A percentile compares a stretch with the other conserved stretches of the same genome.
Conservation (phyloP, 1,284 basidiomycete genomes). For the Malassezia sympodialis region DNA sequence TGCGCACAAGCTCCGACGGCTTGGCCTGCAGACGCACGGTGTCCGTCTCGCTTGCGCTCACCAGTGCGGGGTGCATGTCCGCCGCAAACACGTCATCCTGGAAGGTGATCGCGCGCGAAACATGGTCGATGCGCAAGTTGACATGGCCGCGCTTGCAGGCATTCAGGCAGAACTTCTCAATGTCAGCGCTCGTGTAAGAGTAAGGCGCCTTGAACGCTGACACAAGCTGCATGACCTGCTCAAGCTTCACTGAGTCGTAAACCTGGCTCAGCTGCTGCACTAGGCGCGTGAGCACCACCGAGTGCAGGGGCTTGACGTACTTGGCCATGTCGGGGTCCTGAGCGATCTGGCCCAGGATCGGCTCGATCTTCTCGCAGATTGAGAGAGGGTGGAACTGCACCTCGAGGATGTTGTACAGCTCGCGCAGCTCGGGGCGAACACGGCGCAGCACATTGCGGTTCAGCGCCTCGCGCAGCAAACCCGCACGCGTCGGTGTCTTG, state of each 20-base stretch:
- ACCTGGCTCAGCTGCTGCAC: conserved; percentile 88
- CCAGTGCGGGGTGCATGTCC: conserved; percentile 36
- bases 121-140: conserved; percentile 79
- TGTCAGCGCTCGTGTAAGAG: conserved; percentile 44
- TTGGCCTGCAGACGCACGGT: conserved; percentile 39
- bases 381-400: conserved; percentile 88
- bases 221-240: conserved; percentile 44
- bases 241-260: conserved; percentile 70
- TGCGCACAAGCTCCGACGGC: conserved; percentile 45
- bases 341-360: conserved; percentile 58
- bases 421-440: conserved; percentile 67
- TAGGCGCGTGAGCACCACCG: conserved; percentile 83
- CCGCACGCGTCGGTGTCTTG: conserved; percentile 74
- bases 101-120: conserved; percentile 74
- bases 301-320: conserved; percentile 82
- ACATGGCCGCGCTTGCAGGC: conserved; percentile 82
- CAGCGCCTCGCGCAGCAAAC: conserved; percentile 56
- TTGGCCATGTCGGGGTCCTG: conserved; percentile 42
- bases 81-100: conserved; percentile 57
- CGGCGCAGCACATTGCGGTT: conserved; percentile 72
- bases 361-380: conserved; percentile 71
- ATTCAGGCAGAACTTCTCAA: conserved; percentile 69
- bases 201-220: conserved; percentile 43
- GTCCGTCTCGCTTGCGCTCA: conserved; percentile 30
- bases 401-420: conserved; percentile 82